phyloP scores from a whole-genome alignment of 108 stramenopile species.

The Ochromonas danica region DNA sequence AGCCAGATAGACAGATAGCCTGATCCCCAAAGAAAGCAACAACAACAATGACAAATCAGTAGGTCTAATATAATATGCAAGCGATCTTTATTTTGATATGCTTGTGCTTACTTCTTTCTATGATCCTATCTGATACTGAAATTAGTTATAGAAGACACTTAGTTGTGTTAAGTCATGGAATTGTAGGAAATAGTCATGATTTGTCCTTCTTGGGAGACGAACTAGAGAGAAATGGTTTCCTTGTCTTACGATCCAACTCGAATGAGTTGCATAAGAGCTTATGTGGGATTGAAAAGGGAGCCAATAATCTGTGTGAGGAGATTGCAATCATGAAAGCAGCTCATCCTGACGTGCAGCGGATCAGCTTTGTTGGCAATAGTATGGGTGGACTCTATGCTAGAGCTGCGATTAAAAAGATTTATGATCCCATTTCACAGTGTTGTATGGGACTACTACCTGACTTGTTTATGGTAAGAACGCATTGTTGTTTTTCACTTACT shows the following conservation, averaged over 20 bases:
- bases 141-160: neutral
- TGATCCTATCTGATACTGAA: neutral
- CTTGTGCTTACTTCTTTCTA: neutral
- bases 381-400: slow-evolving; percentile 53
- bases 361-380: slow-evolving; percentile 57
- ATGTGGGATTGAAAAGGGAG: neutral
- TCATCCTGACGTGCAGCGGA: slow-evolving; percentile 6
- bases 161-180: slow-evolving; percentile 28
- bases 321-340: neutral
- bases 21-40: no score
- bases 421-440: slow-evolving; percentile 9
- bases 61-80: no score
- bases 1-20: no score
- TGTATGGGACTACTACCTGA: neutral
- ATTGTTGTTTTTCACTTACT: neutral
- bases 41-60: no score
- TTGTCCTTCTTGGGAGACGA: neutral
- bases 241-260: neutral
- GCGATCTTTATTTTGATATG: no score
- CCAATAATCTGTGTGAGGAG: neutral
- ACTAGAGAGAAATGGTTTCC: neutral
- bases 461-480: neutral
- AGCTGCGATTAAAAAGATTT: slow-evolving; percentile 43
- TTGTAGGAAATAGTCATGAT: slow-evolving; percentile 4
- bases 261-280: slow-evolving; percentile 5